Percentiles rank a stretch among this genome's conserved stretches.
These are phyloP conservation scores for Pichia sp. DNA, from an alignment of 1,139 yeast species.

Conservation along the genomic window DNA sequence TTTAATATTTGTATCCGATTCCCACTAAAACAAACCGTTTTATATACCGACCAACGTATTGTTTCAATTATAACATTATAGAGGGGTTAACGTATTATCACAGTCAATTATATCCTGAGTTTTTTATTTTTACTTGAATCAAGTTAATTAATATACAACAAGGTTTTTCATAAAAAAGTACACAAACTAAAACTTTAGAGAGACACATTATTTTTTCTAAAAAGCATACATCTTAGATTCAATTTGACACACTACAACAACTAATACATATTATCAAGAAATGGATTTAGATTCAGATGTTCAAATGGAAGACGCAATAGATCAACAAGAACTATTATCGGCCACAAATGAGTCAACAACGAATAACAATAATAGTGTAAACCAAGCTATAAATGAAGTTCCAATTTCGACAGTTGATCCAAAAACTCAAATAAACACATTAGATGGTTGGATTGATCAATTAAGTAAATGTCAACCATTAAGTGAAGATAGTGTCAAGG, in stretches of 20 bases:
- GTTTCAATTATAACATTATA: not conserved
- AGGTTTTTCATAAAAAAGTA: not conserved
- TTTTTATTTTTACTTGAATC: not conserved
- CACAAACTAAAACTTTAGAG: not conserved
- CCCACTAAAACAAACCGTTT: not conserved
- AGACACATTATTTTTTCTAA: too few species aligned
- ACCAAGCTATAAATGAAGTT: constrained; percentile 7
- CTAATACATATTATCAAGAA: too few species aligned
- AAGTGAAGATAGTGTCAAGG: constrained; percentile 73
- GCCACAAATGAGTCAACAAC: not conserved
- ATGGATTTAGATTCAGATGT: constrained; percentile 60
- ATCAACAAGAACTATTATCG: constrained; percentile 25
- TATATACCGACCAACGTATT: not conserved
- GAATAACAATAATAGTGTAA: not conserved
- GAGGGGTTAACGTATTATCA: not conserved
- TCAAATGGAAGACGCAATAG: constrained; percentile 58
- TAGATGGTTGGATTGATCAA: constrained; percentile 85
- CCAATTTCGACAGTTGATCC: constrained; percentile 34
- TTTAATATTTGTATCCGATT: not conserved
- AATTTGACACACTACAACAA: too few species aligned
- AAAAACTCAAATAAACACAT: constrained; percentile 54
- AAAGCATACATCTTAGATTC: too few species aligned
- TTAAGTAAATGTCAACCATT: constrained; percentile 75
- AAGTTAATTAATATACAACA: not conserved
- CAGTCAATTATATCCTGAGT: not conserved